Evolutionary conservation across 2,329 filamentous ascomycete genomes (phyloP).

Genomic region (Hypomyces rosellus): DNA sequence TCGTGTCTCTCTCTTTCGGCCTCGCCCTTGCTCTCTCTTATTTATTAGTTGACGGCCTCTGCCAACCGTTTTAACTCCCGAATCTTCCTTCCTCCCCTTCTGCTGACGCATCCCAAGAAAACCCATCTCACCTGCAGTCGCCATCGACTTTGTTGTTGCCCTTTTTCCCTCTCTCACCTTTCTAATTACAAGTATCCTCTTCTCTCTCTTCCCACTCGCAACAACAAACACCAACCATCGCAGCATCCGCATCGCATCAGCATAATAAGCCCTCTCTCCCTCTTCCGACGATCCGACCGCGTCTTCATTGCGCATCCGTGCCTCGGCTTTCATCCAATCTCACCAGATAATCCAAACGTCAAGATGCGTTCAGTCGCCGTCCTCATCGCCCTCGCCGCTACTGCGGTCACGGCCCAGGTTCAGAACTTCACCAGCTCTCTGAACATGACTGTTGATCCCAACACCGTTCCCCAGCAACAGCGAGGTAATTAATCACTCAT

Average conservation of each 20-base stretch:
- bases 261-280: constrained; percentile 3
- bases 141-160: not conserved
- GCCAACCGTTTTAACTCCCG: constrained; percentile 8
- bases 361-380: constrained; percentile 37
- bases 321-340: not conserved
- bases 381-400: constrained; percentile 39
- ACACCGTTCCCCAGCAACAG: constrained; percentile 23
- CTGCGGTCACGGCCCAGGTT: constrained; percentile 36
- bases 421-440: constrained; percentile 39
- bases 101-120: constrained; percentile 3
- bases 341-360: constrained; percentile 14
- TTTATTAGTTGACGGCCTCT: constrained; percentile 12
- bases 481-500: constrained; percentile 32
- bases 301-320: constrained; percentile 1
- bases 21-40: constrained; percentile 13
- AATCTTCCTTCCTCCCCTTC: constrained; percentile 1
- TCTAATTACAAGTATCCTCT: not conserved
- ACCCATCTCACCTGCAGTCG: not conserved
- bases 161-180: constrained; percentile 2
- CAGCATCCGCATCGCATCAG: constrained; percentile 11
- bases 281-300: not conserved
- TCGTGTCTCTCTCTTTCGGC: constrained; percentile 1
- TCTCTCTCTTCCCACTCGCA: constrained; percentile 1
- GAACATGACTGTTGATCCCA: constrained; percentile 36
- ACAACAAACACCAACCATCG: constrained; percentile 5